These are phyloP conservation scores for Lactifluus hygrophoroides DNA, from an alignment of 768 basidiomycete genomes.

Conservation along the genomic window DNA sequence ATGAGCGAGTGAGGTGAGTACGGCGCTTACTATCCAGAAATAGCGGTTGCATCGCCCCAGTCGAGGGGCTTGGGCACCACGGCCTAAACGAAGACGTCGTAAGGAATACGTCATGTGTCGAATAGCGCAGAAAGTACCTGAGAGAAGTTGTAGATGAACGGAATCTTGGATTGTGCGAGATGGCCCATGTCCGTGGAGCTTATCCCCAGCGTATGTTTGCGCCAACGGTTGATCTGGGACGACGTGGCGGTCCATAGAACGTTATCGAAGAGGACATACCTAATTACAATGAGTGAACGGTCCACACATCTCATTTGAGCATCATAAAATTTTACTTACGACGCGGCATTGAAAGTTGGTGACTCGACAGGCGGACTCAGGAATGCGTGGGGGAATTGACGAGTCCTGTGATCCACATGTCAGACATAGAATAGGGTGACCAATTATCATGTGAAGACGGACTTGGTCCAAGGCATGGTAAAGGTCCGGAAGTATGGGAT, in stretches of 20 bases:
- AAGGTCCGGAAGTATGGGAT: slow-evolving; percentile 62
- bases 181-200: slow-evolving; percentile 51
- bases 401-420: slow-evolving; percentile 32
- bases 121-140: slow-evolving; percentile 26
- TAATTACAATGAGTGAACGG: slow-evolving; percentile 15
- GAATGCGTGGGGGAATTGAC: slow-evolving; percentile 58
- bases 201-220: slow-evolving; percentile 42
- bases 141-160: slow-evolving; percentile 64
- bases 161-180: slow-evolving; percentile 49
- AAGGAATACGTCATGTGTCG: background rate
- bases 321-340: slow-evolving; percentile 30
- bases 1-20: background rate
- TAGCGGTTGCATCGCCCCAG: slow-evolving; percentile 49
- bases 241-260: slow-evolving; percentile 63
- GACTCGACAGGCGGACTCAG: slow-evolving; percentile 54
- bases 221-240: slow-evolving; percentile 58
- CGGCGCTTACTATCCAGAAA: slow-evolving; percentile 45
- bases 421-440: background rate
- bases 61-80: slow-evolving; percentile 66
- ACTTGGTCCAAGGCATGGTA: slow-evolving; percentile 58
- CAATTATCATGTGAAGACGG: slow-evolving; percentile 11
- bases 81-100: slow-evolving; percentile 27
- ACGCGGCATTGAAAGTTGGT: slow-evolving; percentile 51
- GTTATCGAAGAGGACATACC: slow-evolving; percentile 56
- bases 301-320: background rate